Base-by-base conservation (phyloP, 345 rosid species). In the Hypericum androsaemum region DNA sequence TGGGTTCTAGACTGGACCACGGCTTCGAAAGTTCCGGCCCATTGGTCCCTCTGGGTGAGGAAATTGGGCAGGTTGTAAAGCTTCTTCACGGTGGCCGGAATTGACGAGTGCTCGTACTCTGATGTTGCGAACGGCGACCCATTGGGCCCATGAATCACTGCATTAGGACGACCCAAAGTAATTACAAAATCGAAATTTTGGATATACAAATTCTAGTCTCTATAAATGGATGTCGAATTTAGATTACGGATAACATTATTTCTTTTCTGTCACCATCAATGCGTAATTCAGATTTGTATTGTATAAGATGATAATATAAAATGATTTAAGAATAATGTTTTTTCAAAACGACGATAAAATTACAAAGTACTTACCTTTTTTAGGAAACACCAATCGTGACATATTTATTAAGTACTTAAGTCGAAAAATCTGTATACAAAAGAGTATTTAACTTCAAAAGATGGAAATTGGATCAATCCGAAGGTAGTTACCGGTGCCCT, bases 31-130 rank as follows among this genome's bases (percentile, higher is more conserved):
- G 95, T 77, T 22, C 80, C 95, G 5, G 98, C 96, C 96, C 98
- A 90, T 59, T 42, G 82, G 22, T 87, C 98, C 52, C 98, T 71
- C 64, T 77, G 82, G 0, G 95, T 87, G 9, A 90, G 83, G 72
- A 81, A 89, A 32, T 80, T 10, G 6, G 72, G 10, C 36, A 90
- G 69, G 68, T 84, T 87, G 74, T 75, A 82, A 13, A 87, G 49
- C 79, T 76, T 82, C 84, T 84, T 82, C 39, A 87, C 87, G 0
- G 96, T 90, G 1, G 96, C 98, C 0, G 98, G 95, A 58, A 90
- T 82, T 1, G 98, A 90, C 10, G 98, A 90, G 57, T 90, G 98
- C 43, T 89, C 95, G 14, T 74, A 89, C 59, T 89, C 85, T 0
- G 98, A 89, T 0, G 88, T 82, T 12, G 90, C 80, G 63, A 15